Evolutionary conservation across 805 yeast species (phyloP), one percentile per base, ranked within the genome.

Genomic region (Alloascoidea hylecoeti): DNA sequence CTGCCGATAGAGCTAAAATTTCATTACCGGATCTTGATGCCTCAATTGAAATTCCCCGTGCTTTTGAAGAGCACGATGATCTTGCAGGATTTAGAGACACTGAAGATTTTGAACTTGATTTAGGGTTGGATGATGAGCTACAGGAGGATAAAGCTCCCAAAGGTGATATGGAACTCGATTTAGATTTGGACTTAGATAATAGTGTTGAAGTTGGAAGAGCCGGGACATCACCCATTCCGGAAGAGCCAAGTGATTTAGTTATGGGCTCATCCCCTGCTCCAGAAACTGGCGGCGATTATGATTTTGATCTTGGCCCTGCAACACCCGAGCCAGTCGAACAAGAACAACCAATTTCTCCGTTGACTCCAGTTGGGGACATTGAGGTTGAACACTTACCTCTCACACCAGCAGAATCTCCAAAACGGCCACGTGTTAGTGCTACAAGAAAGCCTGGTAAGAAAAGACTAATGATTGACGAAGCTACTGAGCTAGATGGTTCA

Each of bases 1-100:
- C 38, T 28, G 3, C 30, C 30, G n/a, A 23, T 9, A 23, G 30
- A 23, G n/a, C 30, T 23, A 23, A 23, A 16, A 46, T 46, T 18
- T 45, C 49, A 3, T 38, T 46, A 15, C 48, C 49, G 16, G 56
- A 55, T 2, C 59, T 64, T 34, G 79, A 78, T 47, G 64, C 61
- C 19, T 78, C 88, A 0, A 65, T 83, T 34, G 94, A 83, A 52
- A 47, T 75, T 34, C 83, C 79, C 5, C 70, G 92, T 54, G 66
- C 68, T 16, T 37, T 23, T 13, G 49, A 44, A 13, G 49, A 56
- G 3, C 53, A 50, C 2, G 57, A 48, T 27, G 51, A 51, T 35
- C 53, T 53, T n/a, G 48, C 51, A 15, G 51, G 53, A 30, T 49
- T 49, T 33, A 54, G 48, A 32, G 56, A 44, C 6, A 61, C 58